Evolutionary conservation across 148 eudicot genomes (phyloP).

Genomic region (Rhododendron ferrugineum): DNA sequence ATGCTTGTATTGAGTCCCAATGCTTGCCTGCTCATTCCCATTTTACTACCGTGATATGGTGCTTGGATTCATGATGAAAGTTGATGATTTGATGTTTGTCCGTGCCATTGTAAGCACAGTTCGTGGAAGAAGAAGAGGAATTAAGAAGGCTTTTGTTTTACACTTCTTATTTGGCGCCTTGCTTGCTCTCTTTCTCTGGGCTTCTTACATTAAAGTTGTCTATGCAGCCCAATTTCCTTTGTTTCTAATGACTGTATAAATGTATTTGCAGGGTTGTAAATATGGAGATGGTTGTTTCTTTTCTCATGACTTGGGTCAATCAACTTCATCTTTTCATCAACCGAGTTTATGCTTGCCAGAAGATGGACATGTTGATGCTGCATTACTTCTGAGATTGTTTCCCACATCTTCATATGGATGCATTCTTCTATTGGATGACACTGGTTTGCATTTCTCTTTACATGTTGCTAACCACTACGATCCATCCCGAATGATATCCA

Average conservation of each 20-base stretch:
- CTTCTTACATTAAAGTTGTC: background rate
- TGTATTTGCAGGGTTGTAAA: slow-evolving; percentile 74
- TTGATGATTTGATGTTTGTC: background rate
- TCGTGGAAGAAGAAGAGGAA: background rate
- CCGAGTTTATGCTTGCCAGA: slow-evolving; percentile 44
- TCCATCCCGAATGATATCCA: slow-evolving; percentile 53
- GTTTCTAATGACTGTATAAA: background rate
- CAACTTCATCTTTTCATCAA: slow-evolving; percentile 21
- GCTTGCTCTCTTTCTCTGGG: background rate
- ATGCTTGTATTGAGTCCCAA: background rate
- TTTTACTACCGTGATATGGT: background rate
- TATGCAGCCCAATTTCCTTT: background rate
- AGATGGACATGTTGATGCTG: slow-evolving; percentile 41
- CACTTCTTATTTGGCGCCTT: background rate
- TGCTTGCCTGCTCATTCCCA: background rate
- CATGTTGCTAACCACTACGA: slow-evolving; percentile 40
- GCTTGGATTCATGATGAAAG: background rate
- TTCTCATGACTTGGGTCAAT: slow-evolving; percentile 50
- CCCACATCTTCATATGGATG: slow-evolving; percentile 38
- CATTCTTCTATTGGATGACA: slow-evolving; percentile 63
- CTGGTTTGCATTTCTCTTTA: slow-evolving; percentile 50
- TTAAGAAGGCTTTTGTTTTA: background rate
- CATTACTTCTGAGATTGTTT: slow-evolving; percentile 38
- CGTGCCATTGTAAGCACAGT: background rate
- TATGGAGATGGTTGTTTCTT: slow-evolving; percentile 66